phyloP scores from a whole-genome alignment of 495 filamentous ascomycete species.

The Tuber microsphaerosporum region DNA sequence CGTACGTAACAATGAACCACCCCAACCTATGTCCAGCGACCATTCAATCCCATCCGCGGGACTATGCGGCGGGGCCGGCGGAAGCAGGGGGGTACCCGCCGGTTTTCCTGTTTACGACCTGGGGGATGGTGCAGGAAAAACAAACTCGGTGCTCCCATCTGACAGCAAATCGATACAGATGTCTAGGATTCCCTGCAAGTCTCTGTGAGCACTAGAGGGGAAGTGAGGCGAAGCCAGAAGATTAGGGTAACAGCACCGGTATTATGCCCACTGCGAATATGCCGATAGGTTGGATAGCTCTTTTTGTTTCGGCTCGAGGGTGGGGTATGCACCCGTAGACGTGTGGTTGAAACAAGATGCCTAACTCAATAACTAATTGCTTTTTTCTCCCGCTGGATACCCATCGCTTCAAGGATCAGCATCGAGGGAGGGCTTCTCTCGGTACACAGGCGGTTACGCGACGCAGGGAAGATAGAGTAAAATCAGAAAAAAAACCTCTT shows the following conservation, averaged over 20 bases:
- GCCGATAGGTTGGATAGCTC: not conserved
- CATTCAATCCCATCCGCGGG: constrained; percentile 25
- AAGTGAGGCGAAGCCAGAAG: constrained; percentile 17
- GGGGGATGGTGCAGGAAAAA: constrained; percentile 11
- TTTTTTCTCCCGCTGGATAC: constrained; percentile 25
- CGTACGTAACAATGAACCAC: no score
- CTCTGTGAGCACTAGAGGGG: constrained; percentile 15
- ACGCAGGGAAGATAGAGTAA: constrained; percentile 16
- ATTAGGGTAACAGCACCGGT: not conserved
- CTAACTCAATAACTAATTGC: constrained; percentile 21
- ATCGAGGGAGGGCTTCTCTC: constrained; percentile 13
- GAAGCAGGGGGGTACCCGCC: constrained; percentile 24
- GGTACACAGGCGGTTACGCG: constrained; percentile 22
- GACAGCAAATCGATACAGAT: constrained; percentile 24
- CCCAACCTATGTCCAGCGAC: no score
- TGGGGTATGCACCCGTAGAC: constrained; percentile 31
- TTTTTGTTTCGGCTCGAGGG: constrained; percentile 34
- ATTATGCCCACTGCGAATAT: constrained; percentile 1
- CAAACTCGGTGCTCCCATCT: constrained; percentile 16
- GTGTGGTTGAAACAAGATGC: constrained; percentile 27
- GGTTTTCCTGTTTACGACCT: constrained; percentile 21
- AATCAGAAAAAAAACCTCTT: constrained; percentile 1
- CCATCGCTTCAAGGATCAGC: constrained; percentile 18
- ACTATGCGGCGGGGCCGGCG: constrained; percentile 24
- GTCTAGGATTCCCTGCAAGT: constrained; percentile 27